Evolutionary conservation across 202 grass and related monocot species (phyloP).

Genomic region (Zoysia matrella): DNA sequence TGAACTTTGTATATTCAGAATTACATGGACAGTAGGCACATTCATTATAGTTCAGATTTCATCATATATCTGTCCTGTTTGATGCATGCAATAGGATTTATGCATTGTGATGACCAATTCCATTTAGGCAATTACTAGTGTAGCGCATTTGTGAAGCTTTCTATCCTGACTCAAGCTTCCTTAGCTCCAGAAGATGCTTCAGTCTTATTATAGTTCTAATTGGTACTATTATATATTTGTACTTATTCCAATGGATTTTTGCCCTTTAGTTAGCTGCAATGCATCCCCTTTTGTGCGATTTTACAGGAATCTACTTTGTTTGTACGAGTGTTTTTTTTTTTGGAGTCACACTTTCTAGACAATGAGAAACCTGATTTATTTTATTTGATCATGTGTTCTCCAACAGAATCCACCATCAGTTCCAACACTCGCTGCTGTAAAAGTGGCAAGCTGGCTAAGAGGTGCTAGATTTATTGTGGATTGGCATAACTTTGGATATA

Average conservation of each 20-base stretch:
- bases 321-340: background rate
- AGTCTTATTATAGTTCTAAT: background rate
- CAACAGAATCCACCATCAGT: conserved; percentile 95
- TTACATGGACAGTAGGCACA: conserved; percentile 1
- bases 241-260: background rate
- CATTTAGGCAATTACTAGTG: background rate
- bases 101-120: background rate
- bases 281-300: conserved; percentile 5
- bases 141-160: background rate
- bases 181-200: background rate
- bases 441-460: conserved; percentile 84
- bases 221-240: background rate
- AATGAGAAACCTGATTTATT: conserved; percentile 15
- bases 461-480: conserved; percentile 88
- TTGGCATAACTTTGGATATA: conserved; percentile 99
- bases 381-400: conserved; percentile 34
- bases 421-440: conserved; percentile 92
- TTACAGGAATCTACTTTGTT: background rate
- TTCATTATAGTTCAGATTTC: conserved; percentile 13
- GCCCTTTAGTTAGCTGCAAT: conserved; percentile 5
- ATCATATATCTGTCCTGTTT: background rate
- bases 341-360: background rate
- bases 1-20: conserved; percentile 5
- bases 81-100: background rate
- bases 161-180: background rate